Base-by-base conservation (phyloP, 495 filamentous ascomycete genomes). In the Hypoxylon lienhwacheense region DNA sequence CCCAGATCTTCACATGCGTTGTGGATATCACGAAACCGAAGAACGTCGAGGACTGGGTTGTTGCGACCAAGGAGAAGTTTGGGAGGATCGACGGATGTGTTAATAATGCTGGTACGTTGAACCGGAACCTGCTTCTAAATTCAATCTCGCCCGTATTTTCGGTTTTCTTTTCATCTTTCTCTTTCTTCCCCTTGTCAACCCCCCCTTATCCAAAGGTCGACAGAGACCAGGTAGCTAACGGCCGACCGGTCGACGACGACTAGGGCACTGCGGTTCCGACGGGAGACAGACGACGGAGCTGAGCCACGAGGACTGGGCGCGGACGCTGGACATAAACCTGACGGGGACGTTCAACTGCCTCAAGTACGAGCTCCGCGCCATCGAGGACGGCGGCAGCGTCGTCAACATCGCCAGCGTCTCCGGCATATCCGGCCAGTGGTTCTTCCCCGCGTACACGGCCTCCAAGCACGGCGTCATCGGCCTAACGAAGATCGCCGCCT, bases 401-500 rank as follows among this genome's bases (percentile, higher is more conserved):
- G 81, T 85, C 5, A 81, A 78, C 67, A 75, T 75, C 16, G 56
- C 73, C 2, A 77, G 75, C 48, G 64, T 76, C 20, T 67, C 73
- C 8, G 81, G 79, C 0, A 12, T 82, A 15, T 52, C 50, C 21
- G 79, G 79, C 12, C 58, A 63, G 45, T 51, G 64, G 7, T 61
- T 69, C 20, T 50, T 66, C 57, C 67, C 69, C 1, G 73, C 77
- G 1, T 85, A 85, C 65, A 63, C 62, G 29, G 71, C 77, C 6
- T 75, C 69, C 7, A 83, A 83, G 59, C 73, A 78, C 63, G 81
- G 69, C 15, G 73, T 85, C 44, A 54, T 82, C n/a, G 82, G 79
- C 6, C 47, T 85, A 56, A 78, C 75, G 17, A 73, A 61, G 51
- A 65, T 64, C 17, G 78, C 77, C 21, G 81, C 82, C 1, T 74